A percentile compares a stretch with the other conserved stretches of the same genome.
phyloP scores from a whole-genome alignment of 1,284 basidiomycete genomes.

The Mycena sp. region DNA sequence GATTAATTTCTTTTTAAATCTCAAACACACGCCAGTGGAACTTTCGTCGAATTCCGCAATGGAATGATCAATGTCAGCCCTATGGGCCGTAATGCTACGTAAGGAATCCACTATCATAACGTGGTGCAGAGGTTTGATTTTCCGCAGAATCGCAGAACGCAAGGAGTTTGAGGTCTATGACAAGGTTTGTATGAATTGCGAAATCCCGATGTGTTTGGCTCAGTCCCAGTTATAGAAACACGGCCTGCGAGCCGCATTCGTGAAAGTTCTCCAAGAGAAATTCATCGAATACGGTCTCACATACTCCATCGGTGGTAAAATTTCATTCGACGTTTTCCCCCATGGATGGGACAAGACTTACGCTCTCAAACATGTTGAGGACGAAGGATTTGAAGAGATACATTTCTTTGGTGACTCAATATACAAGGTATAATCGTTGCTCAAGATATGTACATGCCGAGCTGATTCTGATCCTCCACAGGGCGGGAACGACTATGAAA shows the following conservation, averaged over 20 bases:
- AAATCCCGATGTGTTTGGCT: neutral
- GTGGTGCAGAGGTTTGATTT: neutral
- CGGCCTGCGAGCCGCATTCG: conserved; percentile 79
- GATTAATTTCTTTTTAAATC: neutral
- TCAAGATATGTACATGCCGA: neutral
- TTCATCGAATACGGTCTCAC: conserved; percentile 91
- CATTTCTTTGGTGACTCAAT: conserved; percentile 99
- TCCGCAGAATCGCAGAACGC: conserved; percentile 78
- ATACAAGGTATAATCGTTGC: conserved; percentile 59
- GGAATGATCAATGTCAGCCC: conserved; percentile 99
- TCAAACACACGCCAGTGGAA: conserved; percentile 69
- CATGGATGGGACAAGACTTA: conserved; percentile 98
- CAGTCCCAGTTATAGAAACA: conserved; percentile 54
- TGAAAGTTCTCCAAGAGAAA: conserved; percentile 81
- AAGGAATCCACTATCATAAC: conserved; percentile 38
- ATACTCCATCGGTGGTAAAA: conserved; percentile 96
- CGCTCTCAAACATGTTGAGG: conserved; percentile 83
- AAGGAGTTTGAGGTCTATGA: conserved; percentile 83
- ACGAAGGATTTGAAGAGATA: conserved; percentile 91
- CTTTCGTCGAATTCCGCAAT: conserved; percentile 95
- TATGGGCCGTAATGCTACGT: conserved; percentile 95
- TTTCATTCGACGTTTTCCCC: conserved; percentile 97
- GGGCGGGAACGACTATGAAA: conserved; percentile 98
- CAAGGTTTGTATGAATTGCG: conserved; percentile 69
- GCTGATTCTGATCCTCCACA: conserved; percentile 39